Evolutionary conservation across 2,329 filamentous ascomycete genomes (phyloP).

Genomic region (Rutstroemia sp.): DNA sequence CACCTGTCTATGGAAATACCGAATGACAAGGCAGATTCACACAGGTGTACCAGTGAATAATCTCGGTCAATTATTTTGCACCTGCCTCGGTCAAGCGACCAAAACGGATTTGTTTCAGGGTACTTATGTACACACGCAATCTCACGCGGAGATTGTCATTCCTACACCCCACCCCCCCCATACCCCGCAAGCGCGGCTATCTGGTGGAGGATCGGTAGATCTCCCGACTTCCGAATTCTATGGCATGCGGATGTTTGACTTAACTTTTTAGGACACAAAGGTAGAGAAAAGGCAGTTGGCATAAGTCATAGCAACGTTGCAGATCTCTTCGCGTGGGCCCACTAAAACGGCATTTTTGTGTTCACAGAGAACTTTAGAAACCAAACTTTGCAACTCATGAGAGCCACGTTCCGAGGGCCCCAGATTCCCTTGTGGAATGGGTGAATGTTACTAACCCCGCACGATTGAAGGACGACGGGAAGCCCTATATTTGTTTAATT

Average conservation of each 20-base stretch:
- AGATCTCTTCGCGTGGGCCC: background rate
- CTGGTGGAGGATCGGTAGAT: conserved; percentile 1
- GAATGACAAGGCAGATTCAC: background rate
- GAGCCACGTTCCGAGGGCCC: conserved; percentile 5
- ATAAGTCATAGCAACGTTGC: background rate
- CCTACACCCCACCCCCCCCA: background rate
- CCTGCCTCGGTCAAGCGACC: conserved; percentile 12
- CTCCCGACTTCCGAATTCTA: conserved; percentile 3
- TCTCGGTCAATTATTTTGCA: conserved; percentile 3
- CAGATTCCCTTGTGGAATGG: background rate
- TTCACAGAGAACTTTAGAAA: background rate
- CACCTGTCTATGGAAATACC: background rate
- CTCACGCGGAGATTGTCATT: conserved; percentile 12
- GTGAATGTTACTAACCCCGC: background rate
- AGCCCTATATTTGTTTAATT: background rate
- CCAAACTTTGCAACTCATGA: conserved; percentile 2
- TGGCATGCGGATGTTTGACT: background rate
- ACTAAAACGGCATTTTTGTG: background rate
- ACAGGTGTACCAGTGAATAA: background rate
- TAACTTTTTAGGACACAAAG: background rate
- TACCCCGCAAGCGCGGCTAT: conserved; percentile 7
- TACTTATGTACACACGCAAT: conserved; percentile 7
- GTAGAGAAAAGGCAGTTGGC: background rate
- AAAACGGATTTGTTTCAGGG: background rate
- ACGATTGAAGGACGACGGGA: background rate